phyloP scores from a whole-genome alignment of 2,329 filamentous ascomycete species.

The Paecilomyces dactylethromorphus region DNA sequence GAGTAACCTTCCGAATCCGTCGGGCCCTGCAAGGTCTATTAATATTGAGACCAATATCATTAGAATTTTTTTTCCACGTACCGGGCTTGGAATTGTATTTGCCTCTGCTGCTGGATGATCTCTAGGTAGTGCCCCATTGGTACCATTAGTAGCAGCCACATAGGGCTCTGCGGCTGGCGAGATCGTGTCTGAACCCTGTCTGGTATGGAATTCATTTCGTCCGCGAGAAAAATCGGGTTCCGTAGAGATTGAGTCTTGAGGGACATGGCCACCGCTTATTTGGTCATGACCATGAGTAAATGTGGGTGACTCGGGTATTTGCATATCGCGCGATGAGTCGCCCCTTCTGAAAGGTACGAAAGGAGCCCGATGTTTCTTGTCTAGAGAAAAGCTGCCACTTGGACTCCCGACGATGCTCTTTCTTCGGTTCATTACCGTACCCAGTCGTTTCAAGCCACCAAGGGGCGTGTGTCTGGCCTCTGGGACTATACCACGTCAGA shows the following conservation, averaged over 20 bases:
- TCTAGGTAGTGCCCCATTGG: conserved; percentile 20
- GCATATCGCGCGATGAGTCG: conserved; percentile 32
- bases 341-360: conserved; percentile 37
- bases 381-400: conserved; percentile 20
- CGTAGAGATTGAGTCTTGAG: conserved; percentile 12
- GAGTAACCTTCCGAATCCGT: conserved; percentile 37
- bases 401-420: conserved; percentile 36
- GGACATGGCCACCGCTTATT: conserved; percentile 23
- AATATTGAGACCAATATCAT: conserved; percentile 3
- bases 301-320: conserved; percentile 28
- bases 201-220: conserved; percentile 20
- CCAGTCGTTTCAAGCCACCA: conserved; percentile 39
- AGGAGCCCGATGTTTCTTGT: conserved; percentile 37
- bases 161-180: conserved; percentile 15
- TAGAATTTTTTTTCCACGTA: conserved; percentile 6
- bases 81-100: conserved; percentile 17
- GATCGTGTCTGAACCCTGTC: conserved; percentile 11
- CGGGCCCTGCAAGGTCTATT: conserved; percentile 15
- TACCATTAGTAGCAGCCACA: conserved; percentile 9
- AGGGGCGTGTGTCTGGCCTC: conserved; percentile 34
- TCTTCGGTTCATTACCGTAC: conserved; percentile 42
- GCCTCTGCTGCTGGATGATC: conserved; percentile 11
- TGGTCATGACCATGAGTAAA: conserved; percentile 19
- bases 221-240: conserved; percentile 14
- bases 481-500: conserved; percentile 19